These are phyloP conservation scores for Clohesyomyces aquaticus DNA, from an alignment of 495 filamentous ascomycete genomes.

Conservation along the genomic window DNA sequence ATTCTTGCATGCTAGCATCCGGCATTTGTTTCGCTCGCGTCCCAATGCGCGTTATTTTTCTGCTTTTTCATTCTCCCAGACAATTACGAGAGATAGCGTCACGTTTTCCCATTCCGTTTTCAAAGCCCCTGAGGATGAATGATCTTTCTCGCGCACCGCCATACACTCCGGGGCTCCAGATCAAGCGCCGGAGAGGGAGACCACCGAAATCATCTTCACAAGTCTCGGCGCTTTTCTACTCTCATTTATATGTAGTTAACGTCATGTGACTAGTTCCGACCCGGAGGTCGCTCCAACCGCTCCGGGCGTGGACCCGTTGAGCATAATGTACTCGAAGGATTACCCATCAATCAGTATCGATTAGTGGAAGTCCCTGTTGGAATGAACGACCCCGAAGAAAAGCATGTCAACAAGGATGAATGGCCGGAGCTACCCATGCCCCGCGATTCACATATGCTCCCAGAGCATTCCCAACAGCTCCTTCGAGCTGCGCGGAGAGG, in stretches of 20 bases:
- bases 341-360: slow-evolving; percentile 92
- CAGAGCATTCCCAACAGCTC: slow-evolving; percentile 74
- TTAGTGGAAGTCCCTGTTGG: slow-evolving; percentile 68
- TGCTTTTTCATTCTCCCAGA: neutral
- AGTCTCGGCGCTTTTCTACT: neutral
- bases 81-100: neutral
- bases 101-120: slow-evolving; percentile 1
- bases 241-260: slow-evolving; percentile 38
- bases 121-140: neutral
- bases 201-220: neutral
- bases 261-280: slow-evolving; percentile 53
- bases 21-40: neutral
- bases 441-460: slow-evolving; percentile 79
- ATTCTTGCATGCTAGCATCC: neutral
- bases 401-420: slow-evolving; percentile 54
- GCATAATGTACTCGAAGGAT: slow-evolving; percentile 93
- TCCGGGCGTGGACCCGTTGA: slow-evolving; percentile 75
- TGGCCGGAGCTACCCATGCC: slow-evolving; percentile 74
- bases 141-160: no score
- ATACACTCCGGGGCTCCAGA: no score
- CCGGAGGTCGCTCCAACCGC: slow-evolving; percentile 66
- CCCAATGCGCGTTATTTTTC: neutral
- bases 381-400: slow-evolving; percentile 60
- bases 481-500: slow-evolving; percentile 80
- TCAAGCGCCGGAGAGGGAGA: no score